Base-by-base conservation (phyloP, 345 rosid species). In the Nasturtium officinale region DNA sequence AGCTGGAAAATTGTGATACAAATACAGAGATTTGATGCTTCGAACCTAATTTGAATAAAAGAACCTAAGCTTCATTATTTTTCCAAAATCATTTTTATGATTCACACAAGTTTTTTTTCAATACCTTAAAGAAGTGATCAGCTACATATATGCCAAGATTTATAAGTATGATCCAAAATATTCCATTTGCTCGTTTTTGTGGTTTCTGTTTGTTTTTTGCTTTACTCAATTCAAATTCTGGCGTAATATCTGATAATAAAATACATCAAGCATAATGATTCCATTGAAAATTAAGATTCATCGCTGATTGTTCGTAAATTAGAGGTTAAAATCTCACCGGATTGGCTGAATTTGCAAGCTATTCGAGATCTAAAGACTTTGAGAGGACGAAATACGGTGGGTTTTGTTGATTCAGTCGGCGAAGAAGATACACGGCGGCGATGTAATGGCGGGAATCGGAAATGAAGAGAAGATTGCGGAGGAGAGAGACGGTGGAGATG, bases 101-200 rank as follows among this genome's bases (percentile, higher is more conserved):
- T 4, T n/a, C n/a, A n/a, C 15, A 15, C 25, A 74, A n/a, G 4
- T 51, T 43, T 43, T 43, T 43, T 23, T 23, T 23, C 25, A 37
- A 40, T 77, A 93, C 98, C 90, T 87, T 88, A 80, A 93, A 77
- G 78, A 87, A 78, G 80, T 90, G 97, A 71, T 90, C 97, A 1
- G 90, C 97, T 5, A 76, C 85, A 72, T 76, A 93, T 6, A 93
- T 60, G 56, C 89, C 97, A 69, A 93, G 81, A 82, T 90, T 90
- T 47, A 90, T 71, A 69, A 93, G 96, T 75, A 93, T 89, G 72
- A 90, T 86, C 95, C 94, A 93, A 74, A 89, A 93, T 17, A 90
- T 80, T 16, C 92, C 97, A 48, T 83, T 89, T 13, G 82, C 91
- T 0, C 79, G 82, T 55, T 81, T 90, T 65, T 65, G 76, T 5